phyloP scores from a whole-genome alignment of 192 early-diverging fungal species.

The Rhizoclosmatium globosum region DNA sequence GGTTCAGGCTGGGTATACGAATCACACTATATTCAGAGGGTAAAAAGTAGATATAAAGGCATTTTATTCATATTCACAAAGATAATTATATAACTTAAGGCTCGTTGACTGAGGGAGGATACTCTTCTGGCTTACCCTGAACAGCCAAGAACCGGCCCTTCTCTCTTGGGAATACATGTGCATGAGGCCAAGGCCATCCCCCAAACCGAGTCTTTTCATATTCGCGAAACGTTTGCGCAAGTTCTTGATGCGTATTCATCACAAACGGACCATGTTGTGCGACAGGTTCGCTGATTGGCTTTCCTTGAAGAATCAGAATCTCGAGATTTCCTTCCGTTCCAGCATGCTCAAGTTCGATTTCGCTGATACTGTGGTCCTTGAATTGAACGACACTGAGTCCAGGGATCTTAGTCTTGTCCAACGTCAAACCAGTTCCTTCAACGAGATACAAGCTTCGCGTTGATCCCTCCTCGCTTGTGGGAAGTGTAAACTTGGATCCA shows the following conservation, averaged over 20 bases:
- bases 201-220: constrained; percentile 41
- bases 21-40: no score
- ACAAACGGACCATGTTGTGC: constrained; percentile 69
- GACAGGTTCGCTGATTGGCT: constrained; percentile 63
- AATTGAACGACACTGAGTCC: constrained; percentile 52
- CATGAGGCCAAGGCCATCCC: constrained; percentile 39
- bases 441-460: constrained; percentile 33
- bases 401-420: constrained; percentile 14
- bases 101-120: constrained; percentile 26
- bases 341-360: constrained; percentile 44
- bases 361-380: constrained; percentile 46
- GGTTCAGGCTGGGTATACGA: no score
- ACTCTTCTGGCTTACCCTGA: constrained; percentile 19
- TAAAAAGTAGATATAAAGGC: no score
- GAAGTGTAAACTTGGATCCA: constrained; percentile 60
- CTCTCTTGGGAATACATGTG: constrained; percentile 22
- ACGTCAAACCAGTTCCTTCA: constrained; percentile 40
- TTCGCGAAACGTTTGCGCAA: constrained; percentile 36
- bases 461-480: constrained; percentile 11
- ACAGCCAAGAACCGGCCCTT: constrained; percentile 24
- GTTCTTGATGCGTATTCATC: constrained; percentile 63
- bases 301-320: constrained; percentile 66
- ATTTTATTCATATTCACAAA: no score
- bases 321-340: constrained; percentile 52
- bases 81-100: no score